Base-by-base conservation (phyloP, 2,329 filamentous ascomycete species). In the Sporothrix curviconia region DNA sequence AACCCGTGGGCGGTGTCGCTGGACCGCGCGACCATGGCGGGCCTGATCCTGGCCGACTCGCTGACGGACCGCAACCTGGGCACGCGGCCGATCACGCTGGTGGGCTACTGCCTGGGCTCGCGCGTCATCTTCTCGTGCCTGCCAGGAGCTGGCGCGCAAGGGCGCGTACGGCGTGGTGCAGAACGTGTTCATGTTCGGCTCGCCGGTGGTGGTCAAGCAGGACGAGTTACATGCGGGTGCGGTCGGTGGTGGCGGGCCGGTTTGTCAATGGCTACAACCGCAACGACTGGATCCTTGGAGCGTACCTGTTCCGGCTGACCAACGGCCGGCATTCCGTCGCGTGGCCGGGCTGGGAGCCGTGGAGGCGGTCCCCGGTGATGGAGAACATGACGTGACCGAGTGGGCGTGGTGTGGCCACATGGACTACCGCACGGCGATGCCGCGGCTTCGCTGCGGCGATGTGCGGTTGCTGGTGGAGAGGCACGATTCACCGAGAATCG, bases 1-100 rank as follows among this genome's bases (percentile, higher is more conserved):
- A 99, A 99, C 67, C 94, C 94, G 0, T 99, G 94, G 94, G 90
- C 88, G 25, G 92, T 96, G n/a, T 97, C 94, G 1, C 81, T 96
- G 51, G 90, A 94, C 66, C 85, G 94, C 65, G 94, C 94, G 30
- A 92, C 88, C 66, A 80, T 89, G 57, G 90, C 92, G 7, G 94
- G 94, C 3, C 80, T 96, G 47, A 95, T 99, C 69, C 79, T 99
- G 55, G 94, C 94, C 1, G 94, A 99, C 71, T 96, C 92, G 0
- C 77, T 99, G 34, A 89, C 95, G 60, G 91, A 96, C 65, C 84
- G 91, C 50, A 96, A 95, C 68, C 78, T 99, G 19, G 94, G 94
- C 15, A 90, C 91, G 6, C 82, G 94, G 28, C 94, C 94, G 0
- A 85, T 97, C 60, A 99, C 94, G 0, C 81, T 99, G 8, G 88